Conservation (phyloP, 148 eudicot genomes). For the Vaccinium vitisidaea region DNA sequence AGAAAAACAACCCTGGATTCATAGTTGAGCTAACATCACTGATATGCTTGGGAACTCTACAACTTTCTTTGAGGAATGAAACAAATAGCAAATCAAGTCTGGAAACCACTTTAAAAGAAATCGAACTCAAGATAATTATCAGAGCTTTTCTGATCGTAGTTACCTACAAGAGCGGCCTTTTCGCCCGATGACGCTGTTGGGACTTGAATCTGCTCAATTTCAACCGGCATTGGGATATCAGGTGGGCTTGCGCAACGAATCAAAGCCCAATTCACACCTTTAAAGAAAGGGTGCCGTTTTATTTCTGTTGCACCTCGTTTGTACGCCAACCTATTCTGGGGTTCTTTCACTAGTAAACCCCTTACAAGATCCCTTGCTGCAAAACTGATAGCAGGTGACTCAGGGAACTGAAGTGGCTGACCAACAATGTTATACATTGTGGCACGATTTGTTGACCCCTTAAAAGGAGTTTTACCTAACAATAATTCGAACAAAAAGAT, state of each 20-base stretch:
- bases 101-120: constrained; percentile 2
- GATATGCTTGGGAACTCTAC: constrained; percentile 4
- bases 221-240: constrained; percentile 72
- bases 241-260: constrained; percentile 96
- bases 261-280: constrained; percentile 67
- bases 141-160: no score
- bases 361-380: constrained; percentile 77
- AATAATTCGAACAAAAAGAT: constrained; percentile 79
- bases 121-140: constrained; percentile 43
- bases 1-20: not conserved
- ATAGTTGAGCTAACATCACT: not conserved
- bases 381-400: constrained; percentile 78
- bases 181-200: constrained; percentile 37
- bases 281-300: constrained; percentile 54
- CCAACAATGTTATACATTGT: constrained; percentile 87
- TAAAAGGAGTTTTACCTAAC: constrained; percentile 89
- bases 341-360: constrained; percentile 86
- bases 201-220: constrained; percentile 48
- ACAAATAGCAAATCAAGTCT: constrained; percentile 10
- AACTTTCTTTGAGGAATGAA: no score
- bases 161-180: constrained; percentile 25
- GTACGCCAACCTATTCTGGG: constrained; percentile 80
- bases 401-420: constrained; percentile 69
- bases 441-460: constrained; percentile 82
- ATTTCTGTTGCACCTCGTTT: constrained; percentile 91